Percentiles rank a stretch among this genome's conserved stretches.
These are phyloP conservation scores for Talaromyces sp. DNA, from an alignment of 2,329 filamentous ascomycete genomes.

Conservation along the genomic window DNA sequence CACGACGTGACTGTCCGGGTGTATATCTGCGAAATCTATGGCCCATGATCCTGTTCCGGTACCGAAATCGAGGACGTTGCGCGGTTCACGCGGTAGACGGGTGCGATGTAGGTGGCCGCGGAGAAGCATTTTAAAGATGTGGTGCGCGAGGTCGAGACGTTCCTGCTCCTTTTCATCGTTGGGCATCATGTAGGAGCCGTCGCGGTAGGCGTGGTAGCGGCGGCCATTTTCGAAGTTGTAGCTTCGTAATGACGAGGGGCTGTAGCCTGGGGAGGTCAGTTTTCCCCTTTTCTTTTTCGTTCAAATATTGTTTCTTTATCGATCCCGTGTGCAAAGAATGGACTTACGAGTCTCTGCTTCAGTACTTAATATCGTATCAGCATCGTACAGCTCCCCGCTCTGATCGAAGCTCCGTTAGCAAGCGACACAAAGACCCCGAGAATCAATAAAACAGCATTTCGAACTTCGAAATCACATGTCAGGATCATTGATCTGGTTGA, in stretches of 20 bases:
- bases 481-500: background rate
- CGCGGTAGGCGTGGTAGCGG: conserved; percentile 25
- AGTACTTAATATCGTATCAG: conserved; percentile 11
- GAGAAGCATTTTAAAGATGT: conserved; percentile 20
- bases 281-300: background rate
- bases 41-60: conserved; percentile 22
- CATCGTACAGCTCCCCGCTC: conserved; percentile 19
- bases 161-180: conserved; percentile 30
- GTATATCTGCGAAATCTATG: conserved; percentile 23
- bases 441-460: background rate
- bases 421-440: background rate
- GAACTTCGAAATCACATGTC: background rate
- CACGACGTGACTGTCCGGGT: conserved; percentile 21
- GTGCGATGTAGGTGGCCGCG: conserved; percentile 14
- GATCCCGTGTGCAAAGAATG: background rate
- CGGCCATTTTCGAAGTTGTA: conserved; percentile 24
- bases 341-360: conserved; percentile 14
- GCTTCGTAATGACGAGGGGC: conserved; percentile 15
- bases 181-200: conserved; percentile 25
- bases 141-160: conserved; percentile 25
- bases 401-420: conserved; percentile 2
- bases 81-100: conserved; percentile 2
- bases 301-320: background rate
- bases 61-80: conserved; percentile 20
- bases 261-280: conserved; percentile 7